phyloP scores from a whole-genome alignment of 108 stramenopile genomes.

The Nannochloropsis oceanica region DNA sequence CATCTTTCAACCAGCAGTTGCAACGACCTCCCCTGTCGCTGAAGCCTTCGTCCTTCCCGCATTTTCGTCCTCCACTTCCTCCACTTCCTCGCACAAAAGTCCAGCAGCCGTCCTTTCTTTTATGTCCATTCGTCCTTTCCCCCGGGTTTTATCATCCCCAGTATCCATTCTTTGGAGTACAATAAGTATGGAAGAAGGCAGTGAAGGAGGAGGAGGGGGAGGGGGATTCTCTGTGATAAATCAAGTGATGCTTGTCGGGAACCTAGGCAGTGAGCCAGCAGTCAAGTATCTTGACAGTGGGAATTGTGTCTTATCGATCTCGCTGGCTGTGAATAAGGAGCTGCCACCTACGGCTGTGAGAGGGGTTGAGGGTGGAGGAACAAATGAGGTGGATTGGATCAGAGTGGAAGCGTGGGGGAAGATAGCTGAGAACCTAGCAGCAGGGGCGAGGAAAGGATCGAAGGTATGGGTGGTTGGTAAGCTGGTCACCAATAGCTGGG shows the following conservation, averaged over 20 bases:
- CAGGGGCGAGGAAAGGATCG: neutral
- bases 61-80: too few relatives aligned
- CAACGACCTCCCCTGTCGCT: too few relatives aligned
- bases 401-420: neutral
- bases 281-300: neutral
- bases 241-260: neutral
- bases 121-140: too few relatives aligned
- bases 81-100: too few relatives aligned
- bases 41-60: too few relatives aligned
- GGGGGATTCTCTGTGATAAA: neutral
- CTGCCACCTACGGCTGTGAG: neutral
- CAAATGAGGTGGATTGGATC: neutral
- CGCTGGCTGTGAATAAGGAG: neutral
- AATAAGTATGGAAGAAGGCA: neutral
- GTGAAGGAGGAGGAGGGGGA: neutral
- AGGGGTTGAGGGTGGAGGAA: neutral
- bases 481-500: neutral
- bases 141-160: too few relatives aligned
- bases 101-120: too few relatives aligned
- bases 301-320: neutral
- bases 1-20: too few relatives aligned
- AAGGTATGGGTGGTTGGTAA: neutral
- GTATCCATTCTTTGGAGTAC: too few relatives aligned
- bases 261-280: neutral
- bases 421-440: neutral